A percentile compares a stretch with the other conserved stretches of the same genome.
These are phyloP conservation scores for Colletotrichum sidae DNA, from an alignment of 2,329 filamentous ascomycete genomes.

Conservation along the genomic window DNA sequence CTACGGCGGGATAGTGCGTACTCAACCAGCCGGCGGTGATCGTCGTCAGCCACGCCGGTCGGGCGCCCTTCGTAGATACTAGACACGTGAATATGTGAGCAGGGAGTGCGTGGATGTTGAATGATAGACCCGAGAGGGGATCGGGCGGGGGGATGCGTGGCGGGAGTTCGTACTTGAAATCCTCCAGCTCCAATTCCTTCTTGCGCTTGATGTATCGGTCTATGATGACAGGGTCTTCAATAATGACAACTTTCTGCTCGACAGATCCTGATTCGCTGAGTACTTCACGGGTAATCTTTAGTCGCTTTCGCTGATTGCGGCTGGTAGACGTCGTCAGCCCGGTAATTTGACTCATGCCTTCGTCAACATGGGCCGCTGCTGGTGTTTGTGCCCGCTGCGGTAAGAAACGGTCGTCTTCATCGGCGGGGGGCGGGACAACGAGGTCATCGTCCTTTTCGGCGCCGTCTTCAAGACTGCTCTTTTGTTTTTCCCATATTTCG, in stretches of 20 bases:
- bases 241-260: constrained; percentile 73
- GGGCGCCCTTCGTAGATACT: constrained; percentile 40
- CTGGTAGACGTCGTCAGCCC: constrained; percentile 74
- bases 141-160: constrained; percentile 19
- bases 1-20: constrained; percentile 30
- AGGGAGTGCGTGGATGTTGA: constrained; percentile 36
- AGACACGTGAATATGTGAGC: constrained; percentile 36
- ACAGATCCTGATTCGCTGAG: constrained; percentile 58
- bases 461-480: constrained; percentile 78
- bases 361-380: constrained; percentile 69
- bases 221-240: constrained; percentile 88
- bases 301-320: constrained; percentile 73
- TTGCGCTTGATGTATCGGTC: constrained; percentile 87
- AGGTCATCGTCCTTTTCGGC: constrained; percentile 76
- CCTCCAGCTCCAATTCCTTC: constrained; percentile 76
- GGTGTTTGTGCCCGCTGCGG: constrained; percentile 77
- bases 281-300: constrained; percentile 78
- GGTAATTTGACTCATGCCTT: constrained; percentile 83
- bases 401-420: constrained; percentile 77
- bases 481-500: constrained; percentile 92
- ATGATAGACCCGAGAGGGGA: constrained; percentile 26
- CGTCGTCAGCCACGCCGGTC: constrained; percentile 37
- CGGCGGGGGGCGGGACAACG: constrained; percentile 63
- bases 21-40: constrained; percentile 39
- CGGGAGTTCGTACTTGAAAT: constrained; percentile 37